Evolutionary conservation across 106 monocot genomes (phyloP).

Genomic region (Platanthera guangdongensis): DNA sequence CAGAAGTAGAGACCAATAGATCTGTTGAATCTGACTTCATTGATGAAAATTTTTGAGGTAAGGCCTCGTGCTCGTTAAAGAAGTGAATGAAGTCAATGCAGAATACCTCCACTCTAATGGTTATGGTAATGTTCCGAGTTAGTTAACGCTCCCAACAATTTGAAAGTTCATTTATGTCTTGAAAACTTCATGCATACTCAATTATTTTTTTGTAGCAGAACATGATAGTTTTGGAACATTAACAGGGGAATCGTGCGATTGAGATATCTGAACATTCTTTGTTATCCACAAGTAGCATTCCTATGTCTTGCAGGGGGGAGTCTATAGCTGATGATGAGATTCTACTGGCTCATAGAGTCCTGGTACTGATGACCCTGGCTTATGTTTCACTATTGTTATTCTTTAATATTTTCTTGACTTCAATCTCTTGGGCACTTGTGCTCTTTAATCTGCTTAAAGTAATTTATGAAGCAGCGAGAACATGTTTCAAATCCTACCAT

Average conservation of each 20-base stretch:
- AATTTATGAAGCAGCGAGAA: conserved; percentile 16
- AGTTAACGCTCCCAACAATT: neutral
- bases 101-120: conserved; percentile 7
- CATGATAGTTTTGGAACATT: neutral
- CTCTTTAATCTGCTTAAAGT: conserved; percentile 8
- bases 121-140: neutral
- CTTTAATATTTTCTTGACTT: neutral
- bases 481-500: conserved; percentile 15
- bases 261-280: neutral
- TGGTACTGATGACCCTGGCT: neutral
- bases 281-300: neutral
- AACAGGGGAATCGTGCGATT: conserved; percentile 2
- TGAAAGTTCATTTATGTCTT: conserved; percentile 4
- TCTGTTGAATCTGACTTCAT: neutral
- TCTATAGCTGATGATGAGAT: neutral
- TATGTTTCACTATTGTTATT: neutral
- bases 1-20: neutral
- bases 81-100: conserved; percentile 27
- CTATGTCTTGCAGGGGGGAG: conserved; percentile 3
- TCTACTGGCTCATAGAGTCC: neutral
- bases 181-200: conserved; percentile 1
- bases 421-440: neutral
- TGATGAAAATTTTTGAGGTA: conserved; percentile 5
- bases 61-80: conserved; percentile 22
- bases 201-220: conserved; percentile 16